Conservation (phyloP, 345 rosid species). For the Gossypium thurberi region DNA sequence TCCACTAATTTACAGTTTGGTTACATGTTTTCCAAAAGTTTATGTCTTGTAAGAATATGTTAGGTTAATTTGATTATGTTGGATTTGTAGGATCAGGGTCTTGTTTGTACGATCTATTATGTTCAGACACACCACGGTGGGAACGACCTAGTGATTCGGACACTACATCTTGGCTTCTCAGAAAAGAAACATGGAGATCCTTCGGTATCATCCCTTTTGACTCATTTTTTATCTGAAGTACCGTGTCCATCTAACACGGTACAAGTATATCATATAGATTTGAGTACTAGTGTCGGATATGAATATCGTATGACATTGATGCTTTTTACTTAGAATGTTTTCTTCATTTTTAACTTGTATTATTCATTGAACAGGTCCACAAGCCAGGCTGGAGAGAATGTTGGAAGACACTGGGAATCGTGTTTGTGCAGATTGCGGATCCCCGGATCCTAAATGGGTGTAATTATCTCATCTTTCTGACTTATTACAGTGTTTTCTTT, state of each 20-base stretch:
- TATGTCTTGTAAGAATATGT: neutral
- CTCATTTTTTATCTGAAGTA: constrained; percentile 2
- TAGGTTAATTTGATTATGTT: constrained; percentile 3
- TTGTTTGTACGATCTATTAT: constrained; percentile 54
- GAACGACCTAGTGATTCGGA: constrained; percentile 22
- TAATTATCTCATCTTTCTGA: constrained; percentile 30
- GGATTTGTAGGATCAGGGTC: constrained; percentile 34
- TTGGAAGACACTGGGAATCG: constrained; percentile 50
- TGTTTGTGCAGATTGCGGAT: constrained; percentile 86
- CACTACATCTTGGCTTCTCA: constrained; percentile 16
- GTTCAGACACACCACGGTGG: constrained; percentile 36
- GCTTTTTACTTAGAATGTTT: neutral
- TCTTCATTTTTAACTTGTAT: neutral
- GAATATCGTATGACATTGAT: neutral
- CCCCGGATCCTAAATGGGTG: constrained; percentile 98
- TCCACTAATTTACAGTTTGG: neutral
- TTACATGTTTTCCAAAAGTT: neutral
- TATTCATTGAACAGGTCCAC: constrained; percentile 29
- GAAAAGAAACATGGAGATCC: neutral
- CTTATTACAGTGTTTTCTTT: neutral
- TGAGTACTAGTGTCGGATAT: neutral
- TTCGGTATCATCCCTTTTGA: constrained; percentile 36
- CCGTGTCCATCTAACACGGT: neutral
- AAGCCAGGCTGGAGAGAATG: constrained; percentile 36
- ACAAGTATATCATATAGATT: neutral